A percentile compares a stretch with the other conserved stretches of the same genome.
These are phyloP conservation scores for Annulohypoxylon moriforme DNA, from an alignment of 495 filamentous ascomycete species.

Conservation along the genomic window DNA sequence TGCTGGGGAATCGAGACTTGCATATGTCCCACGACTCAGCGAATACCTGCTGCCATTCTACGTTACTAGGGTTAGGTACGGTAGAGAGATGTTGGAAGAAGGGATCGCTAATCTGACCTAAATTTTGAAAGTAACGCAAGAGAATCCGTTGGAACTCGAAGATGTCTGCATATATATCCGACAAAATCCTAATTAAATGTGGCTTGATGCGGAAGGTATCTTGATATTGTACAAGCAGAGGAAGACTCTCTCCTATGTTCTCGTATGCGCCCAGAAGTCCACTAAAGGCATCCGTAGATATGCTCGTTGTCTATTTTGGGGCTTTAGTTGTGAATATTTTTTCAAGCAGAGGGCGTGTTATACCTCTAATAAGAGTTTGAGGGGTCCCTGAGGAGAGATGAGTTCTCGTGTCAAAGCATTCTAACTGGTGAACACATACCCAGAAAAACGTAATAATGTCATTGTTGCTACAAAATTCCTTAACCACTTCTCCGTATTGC, in stretches of 20 bases:
- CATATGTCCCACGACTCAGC: background rate
- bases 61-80: background rate
- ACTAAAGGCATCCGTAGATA: constrained; percentile 47
- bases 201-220: background rate
- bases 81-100: background rate
- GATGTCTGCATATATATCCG: constrained; percentile 52
- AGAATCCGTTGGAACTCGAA: constrained; percentile 49
- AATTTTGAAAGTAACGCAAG: constrained; percentile 43
- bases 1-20: background rate
- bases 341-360: background rate
- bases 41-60: background rate
- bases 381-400: constrained; percentile 4
- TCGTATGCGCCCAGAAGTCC: constrained; percentile 56
- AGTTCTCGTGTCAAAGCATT: background rate
- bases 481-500: constrained; percentile 50
- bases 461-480: constrained; percentile 43
- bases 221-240: constrained; percentile 48
- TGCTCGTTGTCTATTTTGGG: background rate
- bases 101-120: constrained; percentile 11
- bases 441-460: constrained; percentile 52
- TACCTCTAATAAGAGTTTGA: constrained; percentile 22
- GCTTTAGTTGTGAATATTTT: background rate
- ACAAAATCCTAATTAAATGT: constrained; percentile 25
- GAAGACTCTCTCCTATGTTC: constrained; percentile 55
- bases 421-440: constrained; percentile 29